phyloP scores from a whole-genome alignment of 495 filamentous ascomycete species.

The Daldinia decipiens region DNA sequence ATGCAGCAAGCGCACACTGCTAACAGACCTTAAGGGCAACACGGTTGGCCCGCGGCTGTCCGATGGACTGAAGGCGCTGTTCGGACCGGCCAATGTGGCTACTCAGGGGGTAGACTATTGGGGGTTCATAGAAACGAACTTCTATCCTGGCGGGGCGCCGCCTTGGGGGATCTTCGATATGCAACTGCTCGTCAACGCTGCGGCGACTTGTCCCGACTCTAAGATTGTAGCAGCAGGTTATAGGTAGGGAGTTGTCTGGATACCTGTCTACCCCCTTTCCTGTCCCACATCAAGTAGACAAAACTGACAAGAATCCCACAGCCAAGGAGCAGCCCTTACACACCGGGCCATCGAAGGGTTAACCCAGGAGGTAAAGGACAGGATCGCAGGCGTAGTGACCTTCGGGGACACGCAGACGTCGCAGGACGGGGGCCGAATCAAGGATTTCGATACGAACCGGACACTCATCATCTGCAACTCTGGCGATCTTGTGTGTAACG shows the following conservation, averaged over 20 bases:
- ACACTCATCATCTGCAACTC: constrained; percentile 62
- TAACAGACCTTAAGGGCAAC: constrained; percentile 48
- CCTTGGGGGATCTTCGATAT: constrained; percentile 52
- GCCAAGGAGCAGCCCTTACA: constrained; percentile 63
- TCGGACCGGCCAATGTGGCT: constrained; percentile 53
- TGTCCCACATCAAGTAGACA: background rate
- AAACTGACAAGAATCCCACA: constrained; percentile 22
- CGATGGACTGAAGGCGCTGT: constrained; percentile 47
- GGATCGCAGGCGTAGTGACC: constrained; percentile 61
- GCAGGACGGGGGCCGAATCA: constrained; percentile 58
- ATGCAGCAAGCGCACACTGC: constrained; percentile 9
- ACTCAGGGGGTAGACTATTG: constrained; percentile 57
- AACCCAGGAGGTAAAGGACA: constrained; percentile 50
- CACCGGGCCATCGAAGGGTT: constrained; percentile 58
- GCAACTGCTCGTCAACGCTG: constrained; percentile 42
- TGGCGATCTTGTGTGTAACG: constrained; percentile 63
- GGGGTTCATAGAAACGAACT: constrained; percentile 52
- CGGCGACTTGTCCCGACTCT: constrained; percentile 45
- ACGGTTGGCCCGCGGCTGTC: constrained; percentile 57
- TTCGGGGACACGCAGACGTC: constrained; percentile 64
- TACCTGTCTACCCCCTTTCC: background rate
- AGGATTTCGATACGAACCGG: constrained; percentile 55
- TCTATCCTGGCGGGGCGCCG: constrained; percentile 49
- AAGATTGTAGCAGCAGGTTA: constrained; percentile 48
- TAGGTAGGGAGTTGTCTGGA: constrained; percentile 25